A percentile compares a stretch with the other conserved stretches of the same genome.
Evolutionary conservation across 139 green algal genomes (phyloP).

Genomic region (Bryopsis sp.): DNA sequence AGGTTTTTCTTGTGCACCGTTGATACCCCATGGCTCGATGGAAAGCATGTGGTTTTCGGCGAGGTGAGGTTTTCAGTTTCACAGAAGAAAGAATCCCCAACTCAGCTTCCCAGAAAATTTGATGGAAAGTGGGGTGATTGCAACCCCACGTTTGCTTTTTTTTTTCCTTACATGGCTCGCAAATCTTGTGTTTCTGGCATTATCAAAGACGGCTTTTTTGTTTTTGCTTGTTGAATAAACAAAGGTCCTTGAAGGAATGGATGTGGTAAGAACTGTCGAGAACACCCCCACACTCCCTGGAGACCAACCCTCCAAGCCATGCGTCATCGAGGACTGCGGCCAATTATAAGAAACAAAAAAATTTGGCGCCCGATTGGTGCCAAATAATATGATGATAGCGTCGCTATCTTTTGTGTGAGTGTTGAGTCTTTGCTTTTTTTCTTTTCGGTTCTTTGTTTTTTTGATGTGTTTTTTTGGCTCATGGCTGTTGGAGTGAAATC

Average conservation of each 20-base stretch:
- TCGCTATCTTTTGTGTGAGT: too few relatives aligned
- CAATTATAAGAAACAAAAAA: too few relatives aligned
- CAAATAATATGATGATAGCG: too few relatives aligned
- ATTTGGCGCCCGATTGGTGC: too few relatives aligned
- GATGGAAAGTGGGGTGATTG: too few relatives aligned
- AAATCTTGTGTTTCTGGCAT: not conserved
- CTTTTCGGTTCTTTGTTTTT: too few relatives aligned
- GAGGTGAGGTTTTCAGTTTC: conserved; percentile 22
- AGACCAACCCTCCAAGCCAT: not conserved
- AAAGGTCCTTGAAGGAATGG: conserved; percentile 56
- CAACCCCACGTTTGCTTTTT: too few relatives aligned
- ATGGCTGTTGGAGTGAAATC: too few relatives aligned
- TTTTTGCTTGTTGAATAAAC: not conserved
- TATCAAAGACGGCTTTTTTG: not conserved
- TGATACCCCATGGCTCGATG: conserved; percentile 64
- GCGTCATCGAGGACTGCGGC: conserved; percentile 4
- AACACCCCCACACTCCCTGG: not conserved
- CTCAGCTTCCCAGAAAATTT: too few relatives aligned
- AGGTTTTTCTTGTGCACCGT: conserved; percentile 71
- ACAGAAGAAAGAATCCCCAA: too few relatives aligned
- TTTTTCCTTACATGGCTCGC: not conserved
- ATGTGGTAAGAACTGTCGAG: conserved; percentile 53
- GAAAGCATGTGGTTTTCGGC: conserved; percentile 62
- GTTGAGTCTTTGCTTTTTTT: too few relatives aligned
- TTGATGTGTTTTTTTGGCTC: too few relatives aligned